Evolutionary conservation across 805 yeast genomes (phyloP), one percentile per base, ranked within the genome.

Genomic region (Metschnikowia continentalis): DNA sequence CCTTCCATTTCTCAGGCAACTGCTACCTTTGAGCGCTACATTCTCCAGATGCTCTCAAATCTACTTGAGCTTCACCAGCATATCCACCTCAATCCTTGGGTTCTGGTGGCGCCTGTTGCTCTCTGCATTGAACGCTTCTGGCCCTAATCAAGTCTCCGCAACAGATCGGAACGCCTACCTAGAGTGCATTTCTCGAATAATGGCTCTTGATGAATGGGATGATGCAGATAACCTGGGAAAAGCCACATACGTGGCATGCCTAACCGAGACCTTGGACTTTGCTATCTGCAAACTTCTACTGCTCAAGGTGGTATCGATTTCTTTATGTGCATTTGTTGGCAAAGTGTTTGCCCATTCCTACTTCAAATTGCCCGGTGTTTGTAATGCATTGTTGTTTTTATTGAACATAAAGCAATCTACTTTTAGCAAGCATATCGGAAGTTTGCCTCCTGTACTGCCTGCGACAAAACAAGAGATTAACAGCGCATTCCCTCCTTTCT

Each of bases 301-400:
- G 44, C 59, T 75, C 50, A 83, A 83, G 54, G 72, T 72, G 22
- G 69, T 83, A 10, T 74, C 88, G 0, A 64, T 82, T n/a, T 73
- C 85, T 5, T 65, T 79, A 19, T 73, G 81, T 20, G 89, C 90
- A 3, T 84, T 86, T 57, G 70, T 82, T 11, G 92, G 92, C 5
- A 86, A 86, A 59, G 77, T 83, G 3, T 77, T 86, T 62, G 90
- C 90, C 1, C 80, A 82, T 60, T 70, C 82, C 3, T 86, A 76
- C 55, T 78, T 79, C 62, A 68, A 74, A 53, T 66, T 84, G 3
- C 82, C 83, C 0, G 73, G 77, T 26, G 77, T 84, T 4, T 79
- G 86, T 15, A 74, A 74, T 46, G 84, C 85, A 1, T 62, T 84
- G 36, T 61, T 82, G 42, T 84, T 84, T 55, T 61, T 83, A 19